These are phyloP conservation scores for Microthlaspi erraticum DNA, from an alignment of 345 rosid genomes.

Conservation along the genomic window DNA sequence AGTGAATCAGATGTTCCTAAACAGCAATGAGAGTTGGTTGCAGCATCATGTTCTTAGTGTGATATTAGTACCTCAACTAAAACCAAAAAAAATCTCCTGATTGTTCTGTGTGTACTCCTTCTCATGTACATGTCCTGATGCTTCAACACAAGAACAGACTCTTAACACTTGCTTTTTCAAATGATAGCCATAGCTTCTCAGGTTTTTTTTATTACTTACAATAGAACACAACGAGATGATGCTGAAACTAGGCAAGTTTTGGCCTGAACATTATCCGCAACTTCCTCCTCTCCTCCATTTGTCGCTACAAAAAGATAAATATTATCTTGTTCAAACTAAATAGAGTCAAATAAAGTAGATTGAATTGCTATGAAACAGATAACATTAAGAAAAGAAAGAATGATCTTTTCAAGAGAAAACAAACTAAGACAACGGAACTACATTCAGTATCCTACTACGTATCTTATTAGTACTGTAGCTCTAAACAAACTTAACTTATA, in stretches of 20 bases:
- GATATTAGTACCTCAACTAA: slow-evolving; percentile 16
- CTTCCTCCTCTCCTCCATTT: slow-evolving; percentile 52
- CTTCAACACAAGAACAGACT: slow-evolving; percentile 8
- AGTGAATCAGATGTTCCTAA: slow-evolving; percentile 1
- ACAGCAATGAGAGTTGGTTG: slow-evolving; percentile 7
- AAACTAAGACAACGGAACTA: not conserved
- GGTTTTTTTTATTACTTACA: slow-evolving; percentile 2
- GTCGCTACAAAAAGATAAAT: slow-evolving; percentile 49
- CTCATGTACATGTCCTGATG: slow-evolving; percentile 10
- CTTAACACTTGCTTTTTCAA: slow-evolving; percentile 1
- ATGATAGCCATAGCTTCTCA: not conserved
- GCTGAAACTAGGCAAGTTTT: slow-evolving; percentile 34
- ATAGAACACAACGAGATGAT: slow-evolving; percentile 14
- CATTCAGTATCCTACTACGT: not conserved
- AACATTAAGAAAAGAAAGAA: not conserved
- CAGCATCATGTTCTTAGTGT: slow-evolving; percentile 18
- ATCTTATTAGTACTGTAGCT: slow-evolving; percentile 2
- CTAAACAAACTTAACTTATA: not conserved
- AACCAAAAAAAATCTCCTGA: slow-evolving; percentile 14
- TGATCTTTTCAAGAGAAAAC: not conserved
- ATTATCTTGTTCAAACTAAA: no score
- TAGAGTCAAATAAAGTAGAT: not conserved
- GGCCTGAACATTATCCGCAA: slow-evolving; percentile 46
- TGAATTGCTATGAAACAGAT: slow-evolving; percentile 2
- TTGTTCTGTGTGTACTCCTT: slow-evolving; percentile 2